These are phyloP conservation scores for Crepidotus variabilis DNA, from an alignment of 768 basidiomycete genomes.

Conservation along the genomic window DNA sequence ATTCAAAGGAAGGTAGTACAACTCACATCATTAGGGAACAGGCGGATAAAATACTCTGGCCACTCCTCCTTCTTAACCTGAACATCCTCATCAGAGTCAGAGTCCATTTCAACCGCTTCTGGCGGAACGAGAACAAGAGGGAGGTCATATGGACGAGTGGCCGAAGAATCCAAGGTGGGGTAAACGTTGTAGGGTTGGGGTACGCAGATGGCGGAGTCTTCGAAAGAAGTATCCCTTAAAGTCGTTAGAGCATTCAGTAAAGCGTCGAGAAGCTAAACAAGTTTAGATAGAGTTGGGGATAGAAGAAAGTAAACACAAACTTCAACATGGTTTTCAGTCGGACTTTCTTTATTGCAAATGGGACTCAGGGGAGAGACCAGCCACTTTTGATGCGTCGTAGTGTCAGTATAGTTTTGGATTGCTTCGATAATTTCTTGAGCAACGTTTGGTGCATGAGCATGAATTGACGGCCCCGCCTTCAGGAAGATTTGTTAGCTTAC, in stretches of 20 bases:
- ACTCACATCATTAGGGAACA: conserved; percentile 61
- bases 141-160: conserved; percentile 55
- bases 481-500: conserved; percentile 1
- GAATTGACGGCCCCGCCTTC: conserved; percentile 68
- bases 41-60: conserved; percentile 64
- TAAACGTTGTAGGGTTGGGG: conserved; percentile 63
- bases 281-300: neutral
- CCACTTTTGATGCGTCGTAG: conserved; percentile 51
- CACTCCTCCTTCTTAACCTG: conserved; percentile 80
- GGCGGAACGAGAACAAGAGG: conserved; percentile 84
- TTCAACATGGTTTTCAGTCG: conserved; percentile 57
- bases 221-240: conserved; percentile 60
- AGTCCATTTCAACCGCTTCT: conserved; percentile 80
- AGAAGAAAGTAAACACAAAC: conserved; percentile 28
- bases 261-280: conserved; percentile 65
- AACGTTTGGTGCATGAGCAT: conserved; percentile 53
- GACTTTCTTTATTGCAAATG: conserved; percentile 40
- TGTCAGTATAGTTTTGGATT: conserved; percentile 69
- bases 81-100: conserved; percentile 67
- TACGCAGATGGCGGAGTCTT: conserved; percentile 50
- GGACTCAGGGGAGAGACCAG: conserved; percentile 61
- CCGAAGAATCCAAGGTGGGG: conserved; percentile 34
- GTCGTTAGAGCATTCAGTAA: conserved; percentile 59
- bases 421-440: conserved; percentile 66
- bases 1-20: neutral